Evolutionary conservation across 176 grass and related monocot genomes (phyloP).

Genomic region (Ananas comosus): DNA sequence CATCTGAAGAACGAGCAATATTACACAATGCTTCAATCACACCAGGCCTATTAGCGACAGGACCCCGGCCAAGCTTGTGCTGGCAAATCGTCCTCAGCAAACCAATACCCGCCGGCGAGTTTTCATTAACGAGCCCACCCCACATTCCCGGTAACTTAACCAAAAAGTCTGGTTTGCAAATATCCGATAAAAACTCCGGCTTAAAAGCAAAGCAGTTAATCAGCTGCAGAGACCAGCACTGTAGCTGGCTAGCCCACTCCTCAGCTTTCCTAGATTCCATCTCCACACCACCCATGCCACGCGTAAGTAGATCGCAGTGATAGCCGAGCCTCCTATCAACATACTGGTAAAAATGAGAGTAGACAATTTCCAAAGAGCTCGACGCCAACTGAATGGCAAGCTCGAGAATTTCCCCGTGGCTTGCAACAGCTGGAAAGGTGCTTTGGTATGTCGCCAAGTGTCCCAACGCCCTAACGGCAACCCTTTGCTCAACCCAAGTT

Average conservation of each 20-base stretch:
- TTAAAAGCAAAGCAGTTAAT: conserved; percentile 99
- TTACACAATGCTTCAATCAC: conserved; percentile 84
- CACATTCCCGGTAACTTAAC: conserved; percentile 92
- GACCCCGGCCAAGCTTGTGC: conserved; percentile 63
- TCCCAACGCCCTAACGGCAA: conserved; percentile 87
- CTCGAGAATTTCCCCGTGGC: conserved; percentile 92
- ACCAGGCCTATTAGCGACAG: conserved; percentile 66
- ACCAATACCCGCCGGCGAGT: conserved; percentile 91
- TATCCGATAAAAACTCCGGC: conserved; percentile 84
- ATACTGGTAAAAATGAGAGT: conserved; percentile 93
- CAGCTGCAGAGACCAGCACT: conserved; percentile 99
- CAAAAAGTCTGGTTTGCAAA: conserved; percentile 85
- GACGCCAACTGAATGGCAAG: conserved; percentile 90
- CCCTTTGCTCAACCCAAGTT: conserved; percentile 99
- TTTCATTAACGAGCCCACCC: conserved; percentile 98
- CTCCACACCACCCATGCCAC: conserved; percentile 94
- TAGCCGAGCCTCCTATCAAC: conserved; percentile 82
- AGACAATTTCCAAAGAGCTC: conserved; percentile 94
- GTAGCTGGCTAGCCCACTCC: conserved; percentile 98
- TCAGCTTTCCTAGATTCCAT: conserved; percentile 98
- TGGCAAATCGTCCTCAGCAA: conserved; percentile 93
- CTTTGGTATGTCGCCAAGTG: conserved; percentile 94
- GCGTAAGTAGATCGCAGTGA: conserved; percentile 95
- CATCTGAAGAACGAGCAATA: conserved; percentile 95
- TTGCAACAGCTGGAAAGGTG: conserved; percentile 77